A percentile compares a stretch with the other conserved stretches of the same genome.
These are phyloP conservation scores for Pharnaceum exiguum DNA, from an alignment of 148 eudicot species.

Conservation along the genomic window DNA sequence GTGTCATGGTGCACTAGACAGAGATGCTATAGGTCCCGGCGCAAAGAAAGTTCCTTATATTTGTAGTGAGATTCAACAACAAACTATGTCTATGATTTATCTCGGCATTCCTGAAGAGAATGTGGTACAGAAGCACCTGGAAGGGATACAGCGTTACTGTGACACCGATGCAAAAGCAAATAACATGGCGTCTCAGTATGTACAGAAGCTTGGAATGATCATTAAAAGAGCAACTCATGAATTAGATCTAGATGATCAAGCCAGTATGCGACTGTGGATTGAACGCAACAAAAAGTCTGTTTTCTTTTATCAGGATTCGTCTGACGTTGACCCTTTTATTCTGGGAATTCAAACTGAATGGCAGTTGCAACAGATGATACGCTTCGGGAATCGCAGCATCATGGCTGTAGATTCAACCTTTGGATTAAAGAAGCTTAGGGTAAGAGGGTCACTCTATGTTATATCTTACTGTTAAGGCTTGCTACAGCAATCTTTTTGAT, in stretches of 20 bases:
- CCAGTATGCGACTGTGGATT: conserved; percentile 81
- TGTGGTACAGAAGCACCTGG: conserved; percentile 88
- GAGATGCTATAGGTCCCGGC: conserved; percentile 98
- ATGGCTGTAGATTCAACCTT: conserved; percentile 85
- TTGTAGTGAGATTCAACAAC: conserved; percentile 90
- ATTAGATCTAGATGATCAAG: conserved; percentile 90
- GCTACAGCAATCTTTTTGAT: not conserved
- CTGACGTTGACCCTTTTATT: conserved; percentile 69
- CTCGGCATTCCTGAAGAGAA: conserved; percentile 94
- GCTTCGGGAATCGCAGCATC: conserved; percentile 80
- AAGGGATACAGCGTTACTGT: conserved; percentile 81
- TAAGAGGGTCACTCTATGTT: conserved; percentile 24
- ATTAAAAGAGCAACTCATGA: conserved; percentile 88
- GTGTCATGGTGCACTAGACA: conserved; percentile 93
- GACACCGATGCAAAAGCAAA: conserved; percentile 65
- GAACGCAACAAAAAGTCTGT: conserved; percentile 81
- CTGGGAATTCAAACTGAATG: conserved; percentile 98
- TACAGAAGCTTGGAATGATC: conserved; percentile 87
- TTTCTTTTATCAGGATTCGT: conserved; percentile 71
- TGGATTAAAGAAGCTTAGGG: conserved; percentile 89
- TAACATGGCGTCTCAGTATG: conserved; percentile 86
- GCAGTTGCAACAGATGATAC: conserved; percentile 96
- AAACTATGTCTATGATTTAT: conserved; percentile 96
- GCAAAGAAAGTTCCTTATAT: conserved; percentile 81
- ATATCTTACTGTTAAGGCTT: conserved; percentile 1